A percentile compares a stretch with the other conserved stretches of the same genome.
Evolutionary conservation across 1,139 yeast species (phyloP).

Genomic region (Arxiozyma slooffiae): DNA sequence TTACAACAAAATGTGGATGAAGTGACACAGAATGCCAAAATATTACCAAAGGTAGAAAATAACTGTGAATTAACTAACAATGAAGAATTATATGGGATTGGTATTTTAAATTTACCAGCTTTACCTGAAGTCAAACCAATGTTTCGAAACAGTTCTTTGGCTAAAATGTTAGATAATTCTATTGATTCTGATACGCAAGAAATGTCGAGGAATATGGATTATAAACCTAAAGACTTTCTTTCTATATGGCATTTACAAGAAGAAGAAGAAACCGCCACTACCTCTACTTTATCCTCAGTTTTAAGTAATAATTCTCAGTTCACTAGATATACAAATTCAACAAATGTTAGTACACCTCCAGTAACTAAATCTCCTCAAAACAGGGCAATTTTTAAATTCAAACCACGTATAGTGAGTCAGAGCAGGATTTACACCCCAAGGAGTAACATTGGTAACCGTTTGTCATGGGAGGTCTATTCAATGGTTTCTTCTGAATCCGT

Average conservation of each 20-base stretch:
- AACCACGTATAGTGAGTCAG: constrained; percentile 15
- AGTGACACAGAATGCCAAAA: not conserved
- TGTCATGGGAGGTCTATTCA: not conserved
- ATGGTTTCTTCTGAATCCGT: not conserved
- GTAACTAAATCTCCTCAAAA: not conserved
- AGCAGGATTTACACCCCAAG: constrained; percentile 7
- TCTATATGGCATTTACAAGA: constrained; percentile 34
- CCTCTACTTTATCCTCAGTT: constrained; percentile 23
- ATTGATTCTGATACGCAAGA: constrained; percentile 32
- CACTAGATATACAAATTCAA: constrained; percentile 15
- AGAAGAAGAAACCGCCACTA: constrained; percentile 12
- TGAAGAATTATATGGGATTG: constrained; percentile 2
- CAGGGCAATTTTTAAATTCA: constrained; percentile 10
- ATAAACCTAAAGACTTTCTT: constrained; percentile 24
- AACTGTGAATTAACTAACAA: not conserved
- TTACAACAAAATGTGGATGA: not conserved
- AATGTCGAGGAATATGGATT: not conserved
- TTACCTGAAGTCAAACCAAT: constrained; percentile 13
- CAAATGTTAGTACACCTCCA: constrained; percentile 10
- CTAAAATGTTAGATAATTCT: constrained; percentile 18
- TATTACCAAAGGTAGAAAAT: not conserved
- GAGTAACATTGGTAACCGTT: not conserved
- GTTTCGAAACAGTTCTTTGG: constrained; percentile 12
- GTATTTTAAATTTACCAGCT: constrained; percentile 11
- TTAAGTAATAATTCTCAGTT: constrained; percentile 24